These are phyloP conservation scores for Pseudopithomyces maydicus DNA, from an alignment of 2,329 filamentous ascomycete genomes.

Conservation along the genomic window DNA sequence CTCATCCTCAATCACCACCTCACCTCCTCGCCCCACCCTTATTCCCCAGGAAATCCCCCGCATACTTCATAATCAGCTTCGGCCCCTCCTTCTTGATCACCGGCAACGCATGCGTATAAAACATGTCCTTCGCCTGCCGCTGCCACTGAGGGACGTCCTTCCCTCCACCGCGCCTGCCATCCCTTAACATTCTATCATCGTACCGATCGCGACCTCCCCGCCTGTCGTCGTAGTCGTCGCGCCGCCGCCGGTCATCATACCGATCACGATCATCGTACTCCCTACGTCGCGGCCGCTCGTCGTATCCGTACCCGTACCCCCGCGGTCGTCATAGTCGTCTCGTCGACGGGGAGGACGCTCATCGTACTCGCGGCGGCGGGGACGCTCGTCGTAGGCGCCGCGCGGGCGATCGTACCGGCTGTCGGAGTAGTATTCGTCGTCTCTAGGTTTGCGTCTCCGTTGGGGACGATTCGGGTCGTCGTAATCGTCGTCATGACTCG, in stretches of 20 bases:
- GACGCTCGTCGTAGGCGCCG: background rate
- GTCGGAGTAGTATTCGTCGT: slow-evolving; percentile 4
- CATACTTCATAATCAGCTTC: slow-evolving; percentile 21
- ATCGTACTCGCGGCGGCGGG: slow-evolving; percentile 8
- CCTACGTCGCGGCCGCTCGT: background rate
- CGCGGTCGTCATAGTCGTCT: background rate
- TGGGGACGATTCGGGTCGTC: slow-evolving; percentile 2
- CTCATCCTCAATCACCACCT: background rate
- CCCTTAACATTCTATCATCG: slow-evolving; percentile 2
- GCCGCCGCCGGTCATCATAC: background rate
- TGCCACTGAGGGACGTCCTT: slow-evolving; percentile 21
- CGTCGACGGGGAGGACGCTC: background rate
- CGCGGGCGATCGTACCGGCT: slow-evolving; percentile 1
- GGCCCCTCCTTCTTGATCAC: slow-evolving; percentile 26
- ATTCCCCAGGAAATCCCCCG: slow-evolving; percentile 19
- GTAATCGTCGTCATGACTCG: background rate
- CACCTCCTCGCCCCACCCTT: slow-evolving; percentile 1
- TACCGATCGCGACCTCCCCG: slow-evolving; percentile 2
- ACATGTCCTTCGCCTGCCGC: slow-evolving; percentile 24
- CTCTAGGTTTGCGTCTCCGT: background rate
- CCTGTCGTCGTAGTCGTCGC: background rate
- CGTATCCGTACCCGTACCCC: background rate
- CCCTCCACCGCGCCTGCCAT: background rate
- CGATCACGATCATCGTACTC: slow-evolving; percentile 2
- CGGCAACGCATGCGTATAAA: slow-evolving; percentile 24